These are phyloP conservation scores for Hypoxylon sp. DNA, from an alignment of 2,329 filamentous ascomycete species.

Conservation along the genomic window DNA sequence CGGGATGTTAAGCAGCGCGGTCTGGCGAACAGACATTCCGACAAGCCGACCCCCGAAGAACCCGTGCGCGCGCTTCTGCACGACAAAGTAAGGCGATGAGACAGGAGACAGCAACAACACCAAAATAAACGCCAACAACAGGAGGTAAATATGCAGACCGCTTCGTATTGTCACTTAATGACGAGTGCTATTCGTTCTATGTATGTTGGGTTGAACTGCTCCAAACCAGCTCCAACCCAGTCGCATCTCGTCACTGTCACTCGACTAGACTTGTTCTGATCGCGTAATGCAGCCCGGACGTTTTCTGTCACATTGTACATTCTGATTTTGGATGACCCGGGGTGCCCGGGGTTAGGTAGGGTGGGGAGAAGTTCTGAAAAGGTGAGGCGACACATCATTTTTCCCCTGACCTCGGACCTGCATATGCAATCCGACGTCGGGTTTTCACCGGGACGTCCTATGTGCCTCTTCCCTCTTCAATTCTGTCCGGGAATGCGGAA, in stretches of 20 bases:
- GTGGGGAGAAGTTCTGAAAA: conserved; percentile 34
- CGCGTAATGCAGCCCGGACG: conserved; percentile 35
- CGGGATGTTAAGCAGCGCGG: conserved; percentile 4
- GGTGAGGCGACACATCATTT: conserved; percentile 43
- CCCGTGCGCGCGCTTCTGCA: conserved; percentile 31
- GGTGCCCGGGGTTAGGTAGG: conserved; percentile 34
- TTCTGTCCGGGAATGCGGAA: conserved; percentile 25
- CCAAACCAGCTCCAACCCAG: conserved; percentile 21
- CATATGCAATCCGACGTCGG: conserved; percentile 46
- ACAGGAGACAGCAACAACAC: conserved; percentile 20
- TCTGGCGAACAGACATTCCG: conserved; percentile 34
- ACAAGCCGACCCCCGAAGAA: conserved; percentile 28
- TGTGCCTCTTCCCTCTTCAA: conserved; percentile 22
- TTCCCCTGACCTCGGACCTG: conserved; percentile 45
- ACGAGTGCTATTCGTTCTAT: conserved; percentile 19
- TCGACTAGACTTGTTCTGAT: conserved; percentile 38
- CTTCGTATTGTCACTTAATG: conserved; percentile 26
- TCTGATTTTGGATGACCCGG: conserved; percentile 40
- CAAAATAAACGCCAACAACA: conserved; percentile 6
- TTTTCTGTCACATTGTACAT: conserved; percentile 43
- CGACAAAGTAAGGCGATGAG: conserved; percentile 24
- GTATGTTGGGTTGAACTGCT: conserved; percentile 25
- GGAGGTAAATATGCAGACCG: conserved; percentile 18
- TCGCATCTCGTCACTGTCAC: conserved; percentile 33
- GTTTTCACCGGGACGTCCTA: conserved; percentile 31